phyloP scores from a whole-genome alignment of 495 filamentous ascomycete species.

The Podospora australis region DNA sequence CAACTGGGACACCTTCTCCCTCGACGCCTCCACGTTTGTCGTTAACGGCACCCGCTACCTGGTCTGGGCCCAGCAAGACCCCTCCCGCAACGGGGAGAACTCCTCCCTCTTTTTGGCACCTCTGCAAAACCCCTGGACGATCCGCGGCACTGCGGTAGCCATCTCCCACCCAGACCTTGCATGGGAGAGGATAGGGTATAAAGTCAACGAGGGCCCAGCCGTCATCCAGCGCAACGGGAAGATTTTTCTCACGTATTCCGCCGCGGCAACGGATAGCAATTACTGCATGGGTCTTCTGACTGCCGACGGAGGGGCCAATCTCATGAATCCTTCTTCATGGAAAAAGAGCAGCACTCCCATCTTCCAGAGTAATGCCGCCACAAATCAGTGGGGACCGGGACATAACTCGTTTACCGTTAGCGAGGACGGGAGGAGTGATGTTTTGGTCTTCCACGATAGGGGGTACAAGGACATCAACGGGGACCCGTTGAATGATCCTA shows the following conservation, averaged over 20 bases:
- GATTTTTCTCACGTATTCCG: constrained; percentile 45
- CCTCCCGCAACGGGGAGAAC: constrained; percentile 17
- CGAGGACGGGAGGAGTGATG: constrained; percentile 42
- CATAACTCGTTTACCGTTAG: constrained; percentile 47
- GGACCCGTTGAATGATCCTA: constrained; percentile 34
- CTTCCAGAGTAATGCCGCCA: constrained; percentile 34
- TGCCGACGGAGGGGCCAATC: constrained; percentile 35
- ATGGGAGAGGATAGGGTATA: constrained; percentile 46
- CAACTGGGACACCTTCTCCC: constrained; percentile 26
- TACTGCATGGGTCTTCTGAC: constrained; percentile 48
- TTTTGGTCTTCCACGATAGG: constrained; percentile 46
- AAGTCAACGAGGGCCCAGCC: constrained; percentile 52
- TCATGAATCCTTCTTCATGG: constrained; percentile 36
- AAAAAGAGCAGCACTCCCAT: constrained; percentile 27
- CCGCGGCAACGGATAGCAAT: constrained; percentile 35
- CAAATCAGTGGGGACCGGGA: constrained; percentile 46
- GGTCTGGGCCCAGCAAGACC: constrained; percentile 26
- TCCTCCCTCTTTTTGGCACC: constrained; percentile 16
- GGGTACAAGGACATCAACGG: constrained; percentile 33
- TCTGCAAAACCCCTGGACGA: constrained; percentile 23
- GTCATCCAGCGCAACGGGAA: constrained; percentile 32
- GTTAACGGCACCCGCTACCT: constrained; percentile 24
- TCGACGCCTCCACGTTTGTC: constrained; percentile 21
- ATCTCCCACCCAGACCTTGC: constrained; percentile 39
- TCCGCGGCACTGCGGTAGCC: constrained; percentile 17